phyloP scores from a whole-genome alignment of 768 basidiomycete species.

The Xerocomellus chrysenteron region DNA sequence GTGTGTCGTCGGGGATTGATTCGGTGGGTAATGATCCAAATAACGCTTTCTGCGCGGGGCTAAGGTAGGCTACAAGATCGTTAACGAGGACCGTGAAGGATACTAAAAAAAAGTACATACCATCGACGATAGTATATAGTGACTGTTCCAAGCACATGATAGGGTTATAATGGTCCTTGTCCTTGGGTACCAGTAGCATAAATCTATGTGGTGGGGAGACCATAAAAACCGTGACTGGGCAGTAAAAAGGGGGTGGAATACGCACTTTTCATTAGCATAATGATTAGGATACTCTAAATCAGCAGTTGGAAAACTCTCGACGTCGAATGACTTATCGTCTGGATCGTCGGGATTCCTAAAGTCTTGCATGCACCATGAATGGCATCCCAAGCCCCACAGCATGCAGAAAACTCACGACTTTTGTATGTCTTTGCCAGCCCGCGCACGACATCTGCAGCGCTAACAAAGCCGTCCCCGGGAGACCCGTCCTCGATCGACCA shows the following conservation, averaged over 20 bases:
- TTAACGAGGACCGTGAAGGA: slow-evolving; percentile 3
- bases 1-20: slow-evolving; percentile 23
- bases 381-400: background rate
- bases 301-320: slow-evolving; percentile 59
- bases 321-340: slow-evolving; percentile 61
- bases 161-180: slow-evolving; percentile 86
- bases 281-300: slow-evolving; percentile 81
- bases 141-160: slow-evolving; percentile 75
- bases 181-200: slow-evolving; percentile 75
- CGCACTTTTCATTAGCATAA: slow-evolving; percentile 65
- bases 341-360: slow-evolving; percentile 69
- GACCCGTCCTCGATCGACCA: slow-evolving; percentile 57
- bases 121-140: slow-evolving; percentile 69
- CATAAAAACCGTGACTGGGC: background rate
- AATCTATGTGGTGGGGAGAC: slow-evolving; percentile 44
- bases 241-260: background rate
- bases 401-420: slow-evolving; percentile 48
- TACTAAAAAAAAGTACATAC: slow-evolving; percentile 40
- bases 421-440: slow-evolving; percentile 67
- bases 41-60: slow-evolving; percentile 57
- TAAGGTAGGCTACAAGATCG: slow-evolving; percentile 56
- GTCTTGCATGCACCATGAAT: slow-evolving; percentile 42
- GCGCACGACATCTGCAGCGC: slow-evolving; percentile 64
- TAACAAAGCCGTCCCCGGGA: slow-evolving; percentile 52
- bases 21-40: slow-evolving; percentile 66